Evolutionary conservation across 2,329 filamentous ascomycete species (phyloP).

Genomic region (Trichoderma atrobrunneum): DNA sequence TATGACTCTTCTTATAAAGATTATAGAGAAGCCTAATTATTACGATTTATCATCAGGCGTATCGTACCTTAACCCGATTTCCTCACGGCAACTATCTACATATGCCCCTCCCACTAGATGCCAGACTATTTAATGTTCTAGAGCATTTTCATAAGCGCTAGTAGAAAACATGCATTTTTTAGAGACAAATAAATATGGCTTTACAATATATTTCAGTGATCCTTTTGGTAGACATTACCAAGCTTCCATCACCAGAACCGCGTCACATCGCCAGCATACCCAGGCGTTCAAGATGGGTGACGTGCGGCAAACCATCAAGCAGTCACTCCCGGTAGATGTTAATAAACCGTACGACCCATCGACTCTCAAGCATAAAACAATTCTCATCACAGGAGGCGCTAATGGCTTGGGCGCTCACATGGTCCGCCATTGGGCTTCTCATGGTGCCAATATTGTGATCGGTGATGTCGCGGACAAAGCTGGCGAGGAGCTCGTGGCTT

Average conservation of each 20-base stretch:
- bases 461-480: conserved; percentile 58
- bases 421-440: conserved; percentile 50
- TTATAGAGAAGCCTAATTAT: neutral
- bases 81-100: neutral
- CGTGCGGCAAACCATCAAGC: conserved; percentile 22
- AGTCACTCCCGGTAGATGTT: conserved; percentile 47
- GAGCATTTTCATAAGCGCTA: neutral
- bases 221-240: neutral
- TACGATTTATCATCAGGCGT: neutral
- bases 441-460: conserved; percentile 59
- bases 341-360: conserved; percentile 42
- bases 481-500: conserved; percentile 54
- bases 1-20: too few species aligned
- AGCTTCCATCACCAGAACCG: neutral
- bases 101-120: neutral
- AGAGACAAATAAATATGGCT: neutral
- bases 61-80: neutral
- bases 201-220: neutral
- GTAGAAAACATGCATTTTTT: neutral
- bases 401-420: conserved; percentile 59
- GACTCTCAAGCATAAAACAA: conserved; percentile 52
- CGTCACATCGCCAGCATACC: neutral
- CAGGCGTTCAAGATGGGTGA: neutral
- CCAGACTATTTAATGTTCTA: neutral
- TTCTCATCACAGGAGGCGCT: conserved; percentile 63